A percentile compares a stretch with the other conserved stretches of the same genome.
Conservation (phyloP, 148 eudicot species). For the Rhododendron ovatum region DNA sequence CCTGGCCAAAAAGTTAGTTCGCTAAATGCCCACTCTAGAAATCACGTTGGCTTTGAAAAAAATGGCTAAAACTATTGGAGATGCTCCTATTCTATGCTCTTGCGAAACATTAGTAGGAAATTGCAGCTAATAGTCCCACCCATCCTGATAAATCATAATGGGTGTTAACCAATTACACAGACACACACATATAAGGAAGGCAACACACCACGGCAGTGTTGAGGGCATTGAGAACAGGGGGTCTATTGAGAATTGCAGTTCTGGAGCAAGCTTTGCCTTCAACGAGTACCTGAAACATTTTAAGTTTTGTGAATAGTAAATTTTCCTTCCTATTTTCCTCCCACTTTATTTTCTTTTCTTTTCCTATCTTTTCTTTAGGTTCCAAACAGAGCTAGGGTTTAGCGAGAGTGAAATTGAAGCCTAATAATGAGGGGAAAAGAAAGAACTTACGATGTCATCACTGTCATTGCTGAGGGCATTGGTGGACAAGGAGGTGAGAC, state of each 20-base stretch:
- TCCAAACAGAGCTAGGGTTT: not conserved
- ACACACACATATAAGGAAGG: not conserved
- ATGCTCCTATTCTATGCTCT: not conserved
- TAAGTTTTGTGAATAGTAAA: too few species aligned
- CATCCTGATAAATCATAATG: not conserved
- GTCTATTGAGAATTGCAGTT: conserved; percentile 72
- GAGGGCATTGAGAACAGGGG: conserved; percentile 60
- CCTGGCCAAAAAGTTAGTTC: not conserved
- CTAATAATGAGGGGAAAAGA: not conserved
- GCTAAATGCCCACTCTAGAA: not conserved
- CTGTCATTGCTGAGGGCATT: conserved; percentile 11
- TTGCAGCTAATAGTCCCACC: not conserved
- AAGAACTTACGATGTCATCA: conserved; percentile 22
- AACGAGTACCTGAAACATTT: conserved; percentile 42
- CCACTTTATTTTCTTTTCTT: too few species aligned
- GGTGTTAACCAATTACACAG: not conserved
- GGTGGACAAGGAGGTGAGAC: conserved; percentile 16
- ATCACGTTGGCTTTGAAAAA: not conserved
- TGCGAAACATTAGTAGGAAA: not conserved
- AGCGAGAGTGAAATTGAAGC: not conserved
- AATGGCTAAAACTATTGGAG: not conserved
- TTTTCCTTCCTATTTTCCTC: too few species aligned
- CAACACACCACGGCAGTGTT: conserved; percentile 45
- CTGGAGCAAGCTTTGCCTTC: conserved; percentile 58
- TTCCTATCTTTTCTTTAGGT: too few species aligned